Percentiles rank a stretch among this genome's conserved stretches.
phyloP scores from a whole-genome alignment of 805 yeast genomes.

The Wickerhamomyces mucosus region DNA sequence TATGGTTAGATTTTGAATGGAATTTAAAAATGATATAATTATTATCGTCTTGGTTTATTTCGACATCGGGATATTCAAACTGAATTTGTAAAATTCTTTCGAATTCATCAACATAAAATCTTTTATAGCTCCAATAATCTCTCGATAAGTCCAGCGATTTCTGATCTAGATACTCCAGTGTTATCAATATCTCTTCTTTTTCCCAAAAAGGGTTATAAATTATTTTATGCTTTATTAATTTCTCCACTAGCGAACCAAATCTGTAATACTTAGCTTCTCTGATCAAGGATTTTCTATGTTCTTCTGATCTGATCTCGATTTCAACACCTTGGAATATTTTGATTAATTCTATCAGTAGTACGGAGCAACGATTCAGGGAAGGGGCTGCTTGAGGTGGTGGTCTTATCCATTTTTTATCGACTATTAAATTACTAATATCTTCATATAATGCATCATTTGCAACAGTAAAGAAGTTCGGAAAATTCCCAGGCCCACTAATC shows the following conservation, averaged over 20 bases:
- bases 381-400: slow-evolving; percentile 74
- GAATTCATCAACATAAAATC: slow-evolving; percentile 36
- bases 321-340: slow-evolving; percentile 46
- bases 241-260: slow-evolving; percentile 66
- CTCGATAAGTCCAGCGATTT: slow-evolving; percentile 1
- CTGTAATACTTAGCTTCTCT: slow-evolving; percentile 73
- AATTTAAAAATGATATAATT: not conserved
- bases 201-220: slow-evolving; percentile 40
- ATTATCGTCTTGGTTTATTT: not conserved
- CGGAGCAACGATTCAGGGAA: slow-evolving; percentile 23
- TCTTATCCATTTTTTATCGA: slow-evolving; percentile 38
- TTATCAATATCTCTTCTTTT: slow-evolving; percentile 43
- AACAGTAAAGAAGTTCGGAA: slow-evolving; percentile 68
- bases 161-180: slow-evolving; percentile 7
- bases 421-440: slow-evolving; percentile 36
- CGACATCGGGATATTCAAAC: slow-evolving; percentile 4
- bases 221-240: slow-evolving; percentile 43
- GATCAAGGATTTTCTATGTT: slow-evolving; percentile 46
- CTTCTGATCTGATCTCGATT: slow-evolving; percentile 36
- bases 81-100: slow-evolving; percentile 34
- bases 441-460: slow-evolving; percentile 42
- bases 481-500: slow-evolving; percentile 53
- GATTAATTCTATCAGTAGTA: slow-evolving; percentile 27
- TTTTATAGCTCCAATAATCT: slow-evolving; percentile 22
- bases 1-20: not conserved